phyloP scores from a whole-genome alignment of 208 protist genomes.

The Herpetomonas muscarum region DNA sequence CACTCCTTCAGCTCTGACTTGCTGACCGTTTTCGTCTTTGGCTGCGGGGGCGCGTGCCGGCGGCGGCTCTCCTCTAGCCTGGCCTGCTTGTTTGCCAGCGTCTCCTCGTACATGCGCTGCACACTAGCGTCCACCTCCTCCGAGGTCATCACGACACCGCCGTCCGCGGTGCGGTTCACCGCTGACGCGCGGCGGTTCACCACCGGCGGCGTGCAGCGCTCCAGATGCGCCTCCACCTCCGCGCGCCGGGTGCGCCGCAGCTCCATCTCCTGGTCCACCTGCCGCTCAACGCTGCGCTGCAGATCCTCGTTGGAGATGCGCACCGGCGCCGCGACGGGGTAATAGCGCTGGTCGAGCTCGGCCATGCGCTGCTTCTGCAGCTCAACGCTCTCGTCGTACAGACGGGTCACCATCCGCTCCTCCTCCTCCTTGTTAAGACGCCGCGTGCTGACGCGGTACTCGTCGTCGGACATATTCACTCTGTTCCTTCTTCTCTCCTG shows the following conservation, averaged over 20 bases:
- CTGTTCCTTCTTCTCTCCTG: background rate
- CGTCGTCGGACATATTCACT: background rate
- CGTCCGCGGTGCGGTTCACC: constrained; percentile 1
- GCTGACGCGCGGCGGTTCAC: constrained; percentile 1
- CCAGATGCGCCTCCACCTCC: constrained; percentile 27
- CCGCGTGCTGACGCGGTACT: background rate
- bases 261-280: constrained; percentile 79
- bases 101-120: constrained; percentile 65
- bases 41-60: constrained; percentile 35
- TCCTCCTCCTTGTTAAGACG: constrained; percentile 50
- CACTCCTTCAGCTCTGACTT: constrained; percentile 59
- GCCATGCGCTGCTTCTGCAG: constrained; percentile 40
- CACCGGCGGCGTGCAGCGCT: constrained; percentile 4
- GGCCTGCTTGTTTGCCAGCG: constrained; percentile 43
- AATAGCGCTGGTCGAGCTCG: constrained; percentile 70
- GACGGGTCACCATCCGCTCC: constrained; percentile 47
- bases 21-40: constrained; percentile 39
- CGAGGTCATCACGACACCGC: constrained; percentile 11
- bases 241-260: constrained; percentile 30
- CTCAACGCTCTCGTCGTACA: constrained; percentile 61
- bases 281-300: constrained; percentile 64
- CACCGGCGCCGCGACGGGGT: constrained; percentile 41
- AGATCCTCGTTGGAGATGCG: constrained; percentile 50
- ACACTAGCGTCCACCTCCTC: constrained; percentile 48
- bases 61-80: constrained; percentile 59